Evolutionary conservation across 768 basidiomycete species (phyloP).

Genomic region (Russula lepida): DNA sequence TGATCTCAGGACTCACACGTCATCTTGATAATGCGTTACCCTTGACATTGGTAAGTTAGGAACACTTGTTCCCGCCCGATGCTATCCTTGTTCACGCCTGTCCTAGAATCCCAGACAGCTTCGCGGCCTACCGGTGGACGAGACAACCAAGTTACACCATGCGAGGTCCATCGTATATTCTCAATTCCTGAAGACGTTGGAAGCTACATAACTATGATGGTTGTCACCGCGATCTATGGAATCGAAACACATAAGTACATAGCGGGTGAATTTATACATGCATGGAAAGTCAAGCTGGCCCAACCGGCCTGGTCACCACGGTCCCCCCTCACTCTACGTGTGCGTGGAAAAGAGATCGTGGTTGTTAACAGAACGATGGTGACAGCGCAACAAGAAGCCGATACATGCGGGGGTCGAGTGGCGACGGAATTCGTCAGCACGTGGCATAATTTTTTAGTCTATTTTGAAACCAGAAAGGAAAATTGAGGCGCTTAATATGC

Average conservation of each 20-base stretch:
- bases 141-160: conserved; percentile 18
- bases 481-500: conserved; percentile 19
- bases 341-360: background rate
- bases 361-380: background rate
- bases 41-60: conserved; percentile 46
- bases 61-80: background rate
- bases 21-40: conserved; percentile 55
- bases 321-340: background rate
- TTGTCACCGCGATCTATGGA: background rate
- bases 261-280: background rate
- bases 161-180: conserved; percentile 10
- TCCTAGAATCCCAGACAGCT: conserved; percentile 15
- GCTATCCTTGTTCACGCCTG: background rate
- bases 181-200: conserved; percentile 17
- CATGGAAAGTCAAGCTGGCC: background rate
- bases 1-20: conserved; percentile 55
- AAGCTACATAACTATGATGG: conserved; percentile 6
- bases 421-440: background rate
- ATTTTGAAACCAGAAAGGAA: conserved; percentile 20
- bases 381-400: background rate
- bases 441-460: background rate
- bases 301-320: background rate
- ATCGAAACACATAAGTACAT: background rate
- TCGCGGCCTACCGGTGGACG: conserved; percentile 5
- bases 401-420: background rate